These are phyloP conservation scores for Coniochaeta ligniaria DNA, from an alignment of 2,329 filamentous ascomycete species.

Conservation along the genomic window DNA sequence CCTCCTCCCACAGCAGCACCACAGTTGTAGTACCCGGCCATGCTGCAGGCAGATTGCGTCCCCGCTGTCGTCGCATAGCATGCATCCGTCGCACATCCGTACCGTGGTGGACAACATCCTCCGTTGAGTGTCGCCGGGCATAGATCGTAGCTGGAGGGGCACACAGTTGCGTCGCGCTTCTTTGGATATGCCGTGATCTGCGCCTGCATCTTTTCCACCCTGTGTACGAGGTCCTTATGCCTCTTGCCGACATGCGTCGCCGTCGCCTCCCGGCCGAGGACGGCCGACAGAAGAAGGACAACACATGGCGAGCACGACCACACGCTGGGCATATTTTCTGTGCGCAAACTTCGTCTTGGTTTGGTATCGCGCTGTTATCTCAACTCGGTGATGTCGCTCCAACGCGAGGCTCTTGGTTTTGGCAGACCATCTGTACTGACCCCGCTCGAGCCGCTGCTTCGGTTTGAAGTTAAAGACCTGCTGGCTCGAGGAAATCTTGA, in stretches of 20 bases:
- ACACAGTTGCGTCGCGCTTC: constrained; percentile 14
- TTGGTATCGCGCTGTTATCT: background rate
- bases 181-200: constrained; percentile 12
- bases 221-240: constrained; percentile 13
- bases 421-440: background rate
- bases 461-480: background rate
- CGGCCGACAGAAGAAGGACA: constrained; percentile 13
- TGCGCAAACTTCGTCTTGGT: background rate
- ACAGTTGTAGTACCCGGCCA: constrained; percentile 32
- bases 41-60: constrained; percentile 27
- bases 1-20: constrained; percentile 25
- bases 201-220: constrained; percentile 16
- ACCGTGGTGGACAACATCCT: constrained; percentile 40
- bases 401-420: background rate
- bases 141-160: constrained; percentile 16
- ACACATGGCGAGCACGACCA: constrained; percentile 18
- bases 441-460: background rate
- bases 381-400: background rate
- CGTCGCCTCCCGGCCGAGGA: constrained; percentile 13
- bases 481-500: background rate
- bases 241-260: constrained; percentile 16
- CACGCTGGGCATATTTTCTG: constrained; percentile 14
- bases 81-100: constrained; percentile 37
- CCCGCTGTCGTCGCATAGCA: constrained; percentile 39
- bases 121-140: constrained; percentile 34